Evolutionary conservation across 1,284 basidiomycete species (phyloP).

Genomic region (Ganoderma sp.): DNA sequence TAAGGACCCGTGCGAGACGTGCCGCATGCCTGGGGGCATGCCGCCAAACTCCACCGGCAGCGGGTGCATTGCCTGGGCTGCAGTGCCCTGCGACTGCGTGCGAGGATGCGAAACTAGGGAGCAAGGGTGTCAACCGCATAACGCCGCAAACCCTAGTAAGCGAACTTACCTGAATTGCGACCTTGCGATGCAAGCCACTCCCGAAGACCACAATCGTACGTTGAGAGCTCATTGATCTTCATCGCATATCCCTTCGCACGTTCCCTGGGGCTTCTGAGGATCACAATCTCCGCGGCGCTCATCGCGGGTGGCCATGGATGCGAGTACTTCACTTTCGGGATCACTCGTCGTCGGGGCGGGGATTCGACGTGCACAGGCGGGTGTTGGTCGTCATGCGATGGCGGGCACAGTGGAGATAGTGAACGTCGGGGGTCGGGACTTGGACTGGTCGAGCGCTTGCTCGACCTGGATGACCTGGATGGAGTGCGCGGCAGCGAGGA

Average conservation of each 20-base stretch:
- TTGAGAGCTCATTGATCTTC: slow-evolving; percentile 84
- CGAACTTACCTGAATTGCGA: slow-evolving; percentile 54
- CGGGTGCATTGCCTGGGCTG: slow-evolving; percentile 25
- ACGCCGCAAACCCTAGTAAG: neutral
- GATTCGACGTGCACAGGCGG: slow-evolving; percentile 23
- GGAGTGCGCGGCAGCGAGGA: slow-evolving; percentile 65
- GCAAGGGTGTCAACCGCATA: neutral
- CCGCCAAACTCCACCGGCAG: slow-evolving; percentile 31
- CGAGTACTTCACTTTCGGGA: slow-evolving; percentile 46
- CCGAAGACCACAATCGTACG: slow-evolving; percentile 78
- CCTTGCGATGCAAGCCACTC: slow-evolving; percentile 67
- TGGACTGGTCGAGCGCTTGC: slow-evolving; percentile 25
- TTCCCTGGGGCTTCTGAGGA: slow-evolving; percentile 68
- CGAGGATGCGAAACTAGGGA: slow-evolving; percentile 21
- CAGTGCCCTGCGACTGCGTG: slow-evolving; percentile 24
- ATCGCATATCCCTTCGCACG: slow-evolving; percentile 78
- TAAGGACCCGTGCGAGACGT: slow-evolving; percentile 71
- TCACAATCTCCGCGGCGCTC: slow-evolving; percentile 72
- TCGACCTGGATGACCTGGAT: slow-evolving; percentile 40
- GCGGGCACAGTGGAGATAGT: slow-evolving; percentile 50
- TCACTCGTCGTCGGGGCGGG: slow-evolving; percentile 24
- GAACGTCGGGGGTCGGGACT: slow-evolving; percentile 39
- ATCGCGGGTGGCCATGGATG: slow-evolving; percentile 74
- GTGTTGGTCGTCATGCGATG: slow-evolving; percentile 11
- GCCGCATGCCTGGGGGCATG: slow-evolving; percentile 54